Conservation (phyloP, 2,329 filamentous ascomycete species). For the Biscogniauxia marginata region DNA sequence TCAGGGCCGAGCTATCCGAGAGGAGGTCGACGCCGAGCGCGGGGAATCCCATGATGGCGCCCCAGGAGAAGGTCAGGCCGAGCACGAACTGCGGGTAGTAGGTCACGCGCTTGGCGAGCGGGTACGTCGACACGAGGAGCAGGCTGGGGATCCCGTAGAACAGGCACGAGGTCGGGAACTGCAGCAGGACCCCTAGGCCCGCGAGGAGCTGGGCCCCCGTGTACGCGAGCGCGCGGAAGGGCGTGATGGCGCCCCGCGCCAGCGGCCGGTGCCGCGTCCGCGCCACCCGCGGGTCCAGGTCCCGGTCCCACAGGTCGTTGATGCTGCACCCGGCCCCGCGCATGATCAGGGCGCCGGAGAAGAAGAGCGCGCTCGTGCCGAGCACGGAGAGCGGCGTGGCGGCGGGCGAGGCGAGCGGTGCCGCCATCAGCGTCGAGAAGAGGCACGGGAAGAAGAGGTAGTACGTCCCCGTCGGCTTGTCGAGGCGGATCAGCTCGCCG, state of each 20-base stretch:
- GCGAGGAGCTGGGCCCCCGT: conserved; percentile 72
- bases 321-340: conserved; percentile 84
- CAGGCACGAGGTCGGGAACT: conserved; percentile 72
- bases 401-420: conserved; percentile 64
- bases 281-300: conserved; percentile 77
- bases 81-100: conserved; percentile 85
- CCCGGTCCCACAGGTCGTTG: conserved; percentile 88
- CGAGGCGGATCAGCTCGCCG: conserved; percentile 75
- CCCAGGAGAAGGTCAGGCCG: conserved; percentile 85
- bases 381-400: conserved; percentile 59
- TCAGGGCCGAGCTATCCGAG: conserved; percentile 58
- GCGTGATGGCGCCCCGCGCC: conserved; percentile 73
- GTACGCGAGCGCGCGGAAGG: conserved; percentile 69
- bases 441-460: conserved; percentile 85
- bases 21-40: conserved; percentile 77
- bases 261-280: conserved; percentile 78
- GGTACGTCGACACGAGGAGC: conserved; percentile 71
- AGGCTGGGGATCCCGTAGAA: conserved; percentile 77
- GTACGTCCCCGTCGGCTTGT: conserved; percentile 79
- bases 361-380: conserved; percentile 67
- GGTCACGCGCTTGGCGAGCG: conserved; percentile 80
- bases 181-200: conserved; percentile 71
- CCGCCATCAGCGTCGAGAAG: conserved; percentile 79
- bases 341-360: conserved; percentile 78
- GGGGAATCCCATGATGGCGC: conserved; percentile 83